Base-by-base conservation (phyloP, 306 rosid species). In the Lathyrus sativus region DNA sequence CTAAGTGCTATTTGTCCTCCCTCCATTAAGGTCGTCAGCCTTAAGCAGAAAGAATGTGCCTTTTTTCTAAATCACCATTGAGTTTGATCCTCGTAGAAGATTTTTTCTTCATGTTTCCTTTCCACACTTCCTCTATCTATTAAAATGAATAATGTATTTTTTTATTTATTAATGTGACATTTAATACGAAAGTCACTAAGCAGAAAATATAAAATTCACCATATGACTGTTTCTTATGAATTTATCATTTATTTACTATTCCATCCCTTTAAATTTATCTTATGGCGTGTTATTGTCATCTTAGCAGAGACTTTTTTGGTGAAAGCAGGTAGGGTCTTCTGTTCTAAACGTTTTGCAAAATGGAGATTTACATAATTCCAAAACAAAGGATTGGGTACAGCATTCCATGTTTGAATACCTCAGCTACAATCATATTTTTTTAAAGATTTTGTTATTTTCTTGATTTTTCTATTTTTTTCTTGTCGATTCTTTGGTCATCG, bases 191-290 rank as follows among this genome's bases (percentile, higher is more conserved):
- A 31, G 7, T 31, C 35, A 1, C 1, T 31, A 5, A 4, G 7
- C 35, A 31, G 7, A 31, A 31, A 31, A 31, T 31, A 31, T 31
- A 31, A 31, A 31, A 33, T 6, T 33, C 8, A 5, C 46, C 9
- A 45, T 13, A 0, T 13, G 8, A 5, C 51, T 14, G 17, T 4
- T 49, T 19, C 22, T 19, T 19, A 15, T 15, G 33, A 7, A 53
- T 53, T 53, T 53, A 53, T 22, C 5, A 53, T 22, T 53, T 53
- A 53, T 22, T 5, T 53, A 53, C 59, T 53, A 6, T 33, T 19
- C 58, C 4, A 15, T 60, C 54, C 43, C 26, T 69, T 41, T 44
- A 70, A 70, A 28, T 7, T 53, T 62, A 68, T 68, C 73, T 41
- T 29, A 69, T 7, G 1, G 5, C 4, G 8, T 44, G 43, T n/a